A percentile compares a stretch with the other conserved stretches of the same genome.
Conservation (phyloP, 768 basidiomycete genomes). For the Austroboletus festivus region DNA sequence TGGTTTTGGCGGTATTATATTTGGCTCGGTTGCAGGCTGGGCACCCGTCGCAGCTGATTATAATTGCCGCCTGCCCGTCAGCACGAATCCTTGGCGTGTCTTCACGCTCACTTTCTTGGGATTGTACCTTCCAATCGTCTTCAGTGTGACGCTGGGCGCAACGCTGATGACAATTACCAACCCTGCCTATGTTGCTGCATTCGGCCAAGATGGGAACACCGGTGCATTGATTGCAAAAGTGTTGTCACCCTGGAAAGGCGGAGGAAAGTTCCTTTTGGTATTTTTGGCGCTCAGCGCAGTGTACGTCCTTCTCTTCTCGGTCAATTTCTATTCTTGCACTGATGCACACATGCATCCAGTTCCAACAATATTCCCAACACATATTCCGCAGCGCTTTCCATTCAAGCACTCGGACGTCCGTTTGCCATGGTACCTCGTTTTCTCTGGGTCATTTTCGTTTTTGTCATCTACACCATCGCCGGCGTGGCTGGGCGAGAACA, state of each 20-base stretch:
- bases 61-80: slow-evolving; percentile 45
- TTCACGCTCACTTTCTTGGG: slow-evolving; percentile 52
- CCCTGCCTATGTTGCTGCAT: slow-evolving; percentile 39
- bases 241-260: slow-evolving; percentile 42
- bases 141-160: slow-evolving; percentile 36
- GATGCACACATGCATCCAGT: slow-evolving; percentile 14
- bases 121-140: slow-evolving; percentile 45
- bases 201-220: slow-evolving; percentile 36
- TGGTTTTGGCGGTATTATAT: slow-evolving; percentile 51
- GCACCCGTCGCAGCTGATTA: slow-evolving; percentile 54
- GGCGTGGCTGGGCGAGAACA: slow-evolving; percentile 44
- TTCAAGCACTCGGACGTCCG: slow-evolving; percentile 42
- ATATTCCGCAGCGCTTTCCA: slow-evolving; percentile 46
- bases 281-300: slow-evolving; percentile 41
- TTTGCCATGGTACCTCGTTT: slow-evolving; percentile 45
- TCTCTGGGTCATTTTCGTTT: slow-evolving; percentile 42
- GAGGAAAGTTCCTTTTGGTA: slow-evolving; percentile 41
- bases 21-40: slow-evolving; percentile 46
- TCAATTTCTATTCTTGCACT: too few relatives aligned
- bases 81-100: slow-evolving; percentile 42
- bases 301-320: slow-evolving; percentile 21
- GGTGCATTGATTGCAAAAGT: slow-evolving; percentile 46
- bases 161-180: slow-evolving; percentile 41
- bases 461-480: slow-evolving; percentile 37
- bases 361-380: slow-evolving; percentile 43